A percentile compares a stretch with the other conserved stretches of the same genome.
Conservation (phyloP, 805 yeast species). For the Candida mattraensis region DNA sequence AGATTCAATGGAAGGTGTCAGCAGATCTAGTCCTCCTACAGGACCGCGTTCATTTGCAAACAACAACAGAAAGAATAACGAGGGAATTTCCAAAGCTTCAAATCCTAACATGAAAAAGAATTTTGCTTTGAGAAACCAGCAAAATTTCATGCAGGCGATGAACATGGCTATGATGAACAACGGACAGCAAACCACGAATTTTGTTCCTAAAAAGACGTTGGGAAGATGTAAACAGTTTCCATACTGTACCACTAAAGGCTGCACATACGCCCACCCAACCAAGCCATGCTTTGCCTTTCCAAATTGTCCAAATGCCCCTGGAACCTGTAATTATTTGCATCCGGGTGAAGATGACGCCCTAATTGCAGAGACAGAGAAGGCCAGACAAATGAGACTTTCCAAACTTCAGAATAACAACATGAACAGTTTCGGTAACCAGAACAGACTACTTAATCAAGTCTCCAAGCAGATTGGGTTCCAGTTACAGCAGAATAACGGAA, state of each 20-base stretch:
- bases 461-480: slow-evolving; percentile 36
- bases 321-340: slow-evolving; percentile 80
- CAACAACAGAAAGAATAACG: slow-evolving; percentile 12
- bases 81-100: slow-evolving; percentile 20
- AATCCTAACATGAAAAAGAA: slow-evolving; percentile 18
- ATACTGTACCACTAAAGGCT: slow-evolving; percentile 62
- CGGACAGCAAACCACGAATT: slow-evolving; percentile 28
- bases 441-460: slow-evolving; percentile 30
- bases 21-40: slow-evolving; percentile 17
- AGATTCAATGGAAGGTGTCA: slow-evolving; percentile 21
- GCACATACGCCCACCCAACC: slow-evolving; percentile 79
- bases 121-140: slow-evolving; percentile 40
- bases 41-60: slow-evolving; percentile 25
- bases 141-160: slow-evolving; percentile 43
- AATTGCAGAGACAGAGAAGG: slow-evolving; percentile 64
- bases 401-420: slow-evolving; percentile 21
- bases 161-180: slow-evolving; percentile 32
- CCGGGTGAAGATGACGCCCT: slow-evolving; percentile 81
- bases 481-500: slow-evolving; percentile 37
- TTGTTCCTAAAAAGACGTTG: slow-evolving; percentile 49
- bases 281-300: slow-evolving; percentile 73
- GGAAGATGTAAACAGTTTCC: slow-evolving; percentile 75
- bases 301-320: slow-evolving; percentile 74
- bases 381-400: slow-evolving; percentile 37
- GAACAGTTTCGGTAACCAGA: slow-evolving; percentile 27